Evolutionary conservation across 495 filamentous ascomycete species (phyloP).

Genomic region (Clavariopsis aquatica): DNA sequence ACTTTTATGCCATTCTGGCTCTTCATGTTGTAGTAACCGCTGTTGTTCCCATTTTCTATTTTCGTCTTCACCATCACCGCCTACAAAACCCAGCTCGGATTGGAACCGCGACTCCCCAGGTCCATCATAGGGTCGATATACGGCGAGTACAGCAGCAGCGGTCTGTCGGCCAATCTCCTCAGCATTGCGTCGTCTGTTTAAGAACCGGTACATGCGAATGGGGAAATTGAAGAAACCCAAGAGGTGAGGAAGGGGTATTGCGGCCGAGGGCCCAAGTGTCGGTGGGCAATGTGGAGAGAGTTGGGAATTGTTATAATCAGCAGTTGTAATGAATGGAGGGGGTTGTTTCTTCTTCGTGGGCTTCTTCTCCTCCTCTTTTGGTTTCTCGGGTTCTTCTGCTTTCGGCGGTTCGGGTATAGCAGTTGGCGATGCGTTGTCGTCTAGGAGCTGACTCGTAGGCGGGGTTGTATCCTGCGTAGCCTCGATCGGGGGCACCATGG

Average conservation of each 20-base stretch:
- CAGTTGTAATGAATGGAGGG: slow-evolving; percentile 66
- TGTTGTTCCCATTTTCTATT: slow-evolving; percentile 62
- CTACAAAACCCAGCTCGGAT: slow-evolving; percentile 34
- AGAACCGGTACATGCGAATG: slow-evolving; percentile 80
- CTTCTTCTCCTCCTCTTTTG: slow-evolving; percentile 50
- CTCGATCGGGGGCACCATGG: not conserved
- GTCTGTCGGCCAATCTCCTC: slow-evolving; percentile 88
- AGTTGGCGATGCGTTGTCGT: slow-evolving; percentile 44
- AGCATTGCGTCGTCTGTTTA: slow-evolving; percentile 81
- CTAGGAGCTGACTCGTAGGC: slow-evolving; percentile 8
- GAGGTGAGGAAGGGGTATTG: slow-evolving; percentile 81
- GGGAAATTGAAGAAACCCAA: slow-evolving; percentile 93
- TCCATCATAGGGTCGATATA: slow-evolving; percentile 54
- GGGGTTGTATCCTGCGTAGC: not conserved
- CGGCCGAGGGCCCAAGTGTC: slow-evolving; percentile 63
- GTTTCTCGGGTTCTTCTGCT: slow-evolving; percentile 42
- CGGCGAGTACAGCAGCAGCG: slow-evolving; percentile 75
- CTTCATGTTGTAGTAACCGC: slow-evolving; percentile 70
- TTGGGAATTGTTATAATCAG: slow-evolving; percentile 64
- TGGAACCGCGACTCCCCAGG: slow-evolving; percentile 21
- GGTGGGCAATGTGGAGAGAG: slow-evolving; percentile 63
- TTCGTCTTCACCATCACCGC: not conserved
- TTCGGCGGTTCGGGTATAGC: slow-evolving; percentile 38
- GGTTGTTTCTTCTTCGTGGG: slow-evolving; percentile 57
- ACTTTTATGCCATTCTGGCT: slow-evolving; percentile 83